Base-by-base conservation (phyloP, 1,284 basidiomycete species). In the Microbotryum saponariae region DNA sequence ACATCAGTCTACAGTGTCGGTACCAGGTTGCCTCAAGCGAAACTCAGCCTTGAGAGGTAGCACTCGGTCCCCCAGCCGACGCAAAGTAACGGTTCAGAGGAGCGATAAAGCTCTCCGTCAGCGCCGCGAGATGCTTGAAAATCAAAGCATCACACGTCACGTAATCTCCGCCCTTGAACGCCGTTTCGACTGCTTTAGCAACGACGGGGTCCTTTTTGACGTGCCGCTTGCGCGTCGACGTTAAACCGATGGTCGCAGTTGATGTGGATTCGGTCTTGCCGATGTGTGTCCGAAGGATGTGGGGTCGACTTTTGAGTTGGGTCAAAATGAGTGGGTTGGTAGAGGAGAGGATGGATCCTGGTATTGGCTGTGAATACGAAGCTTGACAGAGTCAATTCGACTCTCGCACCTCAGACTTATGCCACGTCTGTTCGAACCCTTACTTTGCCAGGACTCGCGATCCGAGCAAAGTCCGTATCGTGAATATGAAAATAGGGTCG, bases 261-360 rank as follows among this genome's bases (percentile, higher is more conserved):
- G 37, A 42, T 1, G 37, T 16, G 4, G 37, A 18, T 42, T 42
- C 45, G 31, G 45, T 52, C 14, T 44, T 12, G 44, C n/a, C 23
- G 31, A 33, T n/a, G 27, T 51, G 51, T 18, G 66, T 51, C 64
- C 75, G 71, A 49, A 82, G 73, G 59, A 90, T 79, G 75, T 98
- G 91, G 2, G 92, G 91, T 91, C 93, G 97, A 76, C 96, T 90
- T 7, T 82, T 80, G 68, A 91, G 94, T 1, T 86, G 85, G 64
- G 86, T 87, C 64, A 89, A 85, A 68, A 97, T 91, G 73, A 94
- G 88, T 0, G 94, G 94, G 72, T 97, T 98, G 9, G 94, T 97
- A 1, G 93, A 90, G 10, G 94, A 92, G 1, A 97, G 77, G 1
- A 97, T 74, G 0, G 91, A 77, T 0, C 93, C 94, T 0, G 87